Conservation (phyloP, 257 asterid species). For the Nicotiana knightiana region DNA sequence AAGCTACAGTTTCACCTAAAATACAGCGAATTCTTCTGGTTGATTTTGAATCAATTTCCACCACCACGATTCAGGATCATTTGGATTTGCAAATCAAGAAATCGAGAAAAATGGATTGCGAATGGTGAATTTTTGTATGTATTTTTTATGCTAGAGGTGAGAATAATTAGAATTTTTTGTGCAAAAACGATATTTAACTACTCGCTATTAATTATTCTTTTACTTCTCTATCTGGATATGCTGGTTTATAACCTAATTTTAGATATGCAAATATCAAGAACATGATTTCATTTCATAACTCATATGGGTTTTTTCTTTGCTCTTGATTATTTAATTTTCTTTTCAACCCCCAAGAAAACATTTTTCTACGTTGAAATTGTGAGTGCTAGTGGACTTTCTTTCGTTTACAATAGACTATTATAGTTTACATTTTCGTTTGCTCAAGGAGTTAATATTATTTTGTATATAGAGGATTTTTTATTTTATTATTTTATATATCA, state of each 20-base stretch:
- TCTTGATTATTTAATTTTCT: neutral
- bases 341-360: too few relatives aligned
- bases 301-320: too few relatives aligned
- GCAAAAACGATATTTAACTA: neutral
- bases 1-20: neutral
- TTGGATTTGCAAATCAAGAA: neutral
- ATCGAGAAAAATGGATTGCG: neutral
- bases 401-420: too few relatives aligned
- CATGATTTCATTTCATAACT: neutral
- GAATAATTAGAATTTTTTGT: neutral
- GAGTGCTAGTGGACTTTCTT: too few relatives aligned
- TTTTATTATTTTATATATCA: too few relatives aligned
- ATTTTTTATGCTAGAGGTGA: neutral
- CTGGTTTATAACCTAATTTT: neutral
- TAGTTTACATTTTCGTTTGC: too few relatives aligned
- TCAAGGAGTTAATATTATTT: too few relatives aligned
- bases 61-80: neutral
- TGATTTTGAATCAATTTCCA: neutral
- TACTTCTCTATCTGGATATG: neutral
- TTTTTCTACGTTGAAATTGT: too few relatives aligned
- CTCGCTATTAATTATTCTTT: neutral
- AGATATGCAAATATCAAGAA: neutral
- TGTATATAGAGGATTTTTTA: too few relatives aligned
- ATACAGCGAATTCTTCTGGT: too few relatives aligned
- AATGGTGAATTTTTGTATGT: neutral